Evolutionary conservation across 2,329 filamentous ascomycete species (phyloP).

Genomic region (Karstenula rhodostoma): DNA sequence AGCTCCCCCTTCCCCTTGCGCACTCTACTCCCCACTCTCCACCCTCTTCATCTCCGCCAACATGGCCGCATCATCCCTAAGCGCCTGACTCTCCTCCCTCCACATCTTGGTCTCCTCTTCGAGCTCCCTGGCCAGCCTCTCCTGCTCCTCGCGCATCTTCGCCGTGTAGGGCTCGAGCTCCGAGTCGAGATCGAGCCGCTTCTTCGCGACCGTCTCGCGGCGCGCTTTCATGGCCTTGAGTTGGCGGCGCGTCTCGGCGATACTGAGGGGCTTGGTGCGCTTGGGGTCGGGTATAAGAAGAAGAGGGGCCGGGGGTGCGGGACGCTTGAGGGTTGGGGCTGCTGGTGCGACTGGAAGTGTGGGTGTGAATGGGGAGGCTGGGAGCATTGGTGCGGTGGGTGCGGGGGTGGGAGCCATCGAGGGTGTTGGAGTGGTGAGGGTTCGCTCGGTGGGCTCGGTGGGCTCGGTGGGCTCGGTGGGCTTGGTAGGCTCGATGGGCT

Average conservation of each 20-base stretch:
- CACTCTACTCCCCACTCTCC: constrained; percentile 8
- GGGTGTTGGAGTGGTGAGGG: neutral
- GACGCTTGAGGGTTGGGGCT: neutral
- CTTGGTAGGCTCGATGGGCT: no score
- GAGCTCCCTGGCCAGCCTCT: constrained; percentile 26
- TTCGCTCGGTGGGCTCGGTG: neutral
- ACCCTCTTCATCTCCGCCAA: constrained; percentile 28
- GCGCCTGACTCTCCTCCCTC: constrained; percentile 27
- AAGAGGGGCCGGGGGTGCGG: neutral
- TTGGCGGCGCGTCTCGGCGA: constrained; percentile 29
- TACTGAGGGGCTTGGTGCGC: constrained; percentile 17
- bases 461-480: neutral
- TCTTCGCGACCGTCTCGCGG: constrained; percentile 24
- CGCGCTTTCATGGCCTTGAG: constrained; percentile 24
- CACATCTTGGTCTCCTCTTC: constrained; percentile 26
- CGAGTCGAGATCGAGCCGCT: constrained; percentile 26
- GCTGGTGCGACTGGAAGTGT: constrained; percentile 1
- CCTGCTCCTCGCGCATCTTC: constrained; percentile 32
- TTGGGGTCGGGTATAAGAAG: constrained; percentile 9
- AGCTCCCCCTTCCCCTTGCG: neutral
- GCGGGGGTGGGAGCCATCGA: neutral
- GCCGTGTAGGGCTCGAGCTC: constrained; percentile 28
- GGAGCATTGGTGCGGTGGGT: neutral
- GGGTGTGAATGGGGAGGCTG: neutral
- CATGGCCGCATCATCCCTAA: constrained; percentile 25